Conservation (phyloP, 495 filamentous ascomycete genomes). For the Aspergillus bridgeri region DNA sequence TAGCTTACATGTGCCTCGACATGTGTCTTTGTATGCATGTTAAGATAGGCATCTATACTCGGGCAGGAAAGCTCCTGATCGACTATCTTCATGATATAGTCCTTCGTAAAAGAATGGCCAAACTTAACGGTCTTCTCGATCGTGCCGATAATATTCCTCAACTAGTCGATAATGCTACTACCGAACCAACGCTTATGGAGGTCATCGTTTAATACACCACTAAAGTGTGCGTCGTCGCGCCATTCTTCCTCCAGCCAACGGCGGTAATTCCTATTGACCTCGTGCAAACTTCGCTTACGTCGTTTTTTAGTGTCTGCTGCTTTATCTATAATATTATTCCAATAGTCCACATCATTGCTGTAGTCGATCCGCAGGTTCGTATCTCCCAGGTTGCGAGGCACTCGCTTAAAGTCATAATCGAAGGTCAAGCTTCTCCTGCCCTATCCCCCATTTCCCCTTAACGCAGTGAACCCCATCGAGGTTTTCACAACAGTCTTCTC, state of each 20-base stretch:
- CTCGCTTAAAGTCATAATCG: slow-evolving; percentile 6
- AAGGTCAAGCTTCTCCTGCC: no score
- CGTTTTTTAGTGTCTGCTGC: slow-evolving; percentile 2
- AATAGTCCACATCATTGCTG: slow-evolving; percentile 9
- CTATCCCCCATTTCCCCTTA: no score
- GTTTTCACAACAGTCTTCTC: no score
- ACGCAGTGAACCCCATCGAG: no score
- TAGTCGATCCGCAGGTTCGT: slow-evolving; percentile 9
- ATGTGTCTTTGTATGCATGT: slow-evolving; percentile 4
- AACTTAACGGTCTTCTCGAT: slow-evolving; percentile 3
- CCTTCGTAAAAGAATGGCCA: slow-evolving; percentile 3
- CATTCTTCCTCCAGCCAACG: slow-evolving; percentile 10
- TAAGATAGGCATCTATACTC: slow-evolving; percentile 2
- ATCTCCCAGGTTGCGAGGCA: slow-evolving; percentile 6
- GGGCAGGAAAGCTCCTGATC: slow-evolving; percentile 7
- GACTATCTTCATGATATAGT: slow-evolving; percentile 6
- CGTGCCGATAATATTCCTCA: not conserved
- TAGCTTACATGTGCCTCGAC: slow-evolving; percentile 4
- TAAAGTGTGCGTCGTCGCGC: slow-evolving; percentile 4
- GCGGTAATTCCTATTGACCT: not conserved
- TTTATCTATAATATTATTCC: slow-evolving; percentile 2
- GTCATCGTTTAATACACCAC: not conserved
- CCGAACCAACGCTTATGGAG: slow-evolving; percentile 9
- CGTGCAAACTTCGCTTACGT: slow-evolving; percentile 1
- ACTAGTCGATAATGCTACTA: slow-evolving; percentile 1